Conservation (phyloP, 2,329 filamentous ascomycete species). For the Metarhizium album region DNA sequence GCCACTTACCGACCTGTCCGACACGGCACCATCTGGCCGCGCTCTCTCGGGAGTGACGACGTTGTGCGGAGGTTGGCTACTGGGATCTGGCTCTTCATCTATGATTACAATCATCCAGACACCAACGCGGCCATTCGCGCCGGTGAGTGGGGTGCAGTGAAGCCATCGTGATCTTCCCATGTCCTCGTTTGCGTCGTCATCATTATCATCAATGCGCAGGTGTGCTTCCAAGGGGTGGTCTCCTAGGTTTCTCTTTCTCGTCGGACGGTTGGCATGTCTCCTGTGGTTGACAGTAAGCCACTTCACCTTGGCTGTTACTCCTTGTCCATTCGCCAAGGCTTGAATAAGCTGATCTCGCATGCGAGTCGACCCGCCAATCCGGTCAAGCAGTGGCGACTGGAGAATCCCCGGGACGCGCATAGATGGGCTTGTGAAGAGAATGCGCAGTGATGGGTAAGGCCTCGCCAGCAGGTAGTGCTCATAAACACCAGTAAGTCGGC, state of each 20-base stretch:
- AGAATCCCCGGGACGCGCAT: conserved; percentile 58
- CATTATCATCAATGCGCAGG: conserved; percentile 4
- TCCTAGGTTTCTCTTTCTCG: conserved; percentile 5
- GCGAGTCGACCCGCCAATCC: conserved; percentile 38
- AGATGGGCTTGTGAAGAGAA: conserved; percentile 59
- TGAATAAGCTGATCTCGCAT: conserved; percentile 37
- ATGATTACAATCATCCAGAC: conserved; percentile 72
- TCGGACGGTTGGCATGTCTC: neutral
- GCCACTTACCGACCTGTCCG: neutral
- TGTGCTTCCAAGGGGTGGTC: conserved; percentile 44
- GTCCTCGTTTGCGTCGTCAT: conserved; percentile 5
- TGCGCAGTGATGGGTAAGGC: conserved; percentile 53
- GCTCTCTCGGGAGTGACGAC: neutral
- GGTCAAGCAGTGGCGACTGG: conserved; percentile 45
- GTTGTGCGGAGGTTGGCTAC: neutral
- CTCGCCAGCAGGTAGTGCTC: conserved; percentile 54
- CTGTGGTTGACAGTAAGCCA: conserved; percentile 8
- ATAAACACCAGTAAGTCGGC: conserved; percentile 24
- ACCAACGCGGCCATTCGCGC: conserved; percentile 54
- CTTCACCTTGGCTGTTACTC: conserved; percentile 60
- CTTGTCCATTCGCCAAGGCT: conserved; percentile 57
- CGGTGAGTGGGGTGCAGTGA: conserved; percentile 62
- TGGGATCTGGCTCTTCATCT: conserved; percentile 40
- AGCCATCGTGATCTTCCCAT: conserved; percentile 60
- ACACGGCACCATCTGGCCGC: neutral